A percentile compares a stretch with the other conserved stretches of the same genome.
These are phyloP conservation scores for Leptographium lundbergii DNA, from an alignment of 2,329 filamentous ascomycete species.

Conservation along the genomic window DNA sequence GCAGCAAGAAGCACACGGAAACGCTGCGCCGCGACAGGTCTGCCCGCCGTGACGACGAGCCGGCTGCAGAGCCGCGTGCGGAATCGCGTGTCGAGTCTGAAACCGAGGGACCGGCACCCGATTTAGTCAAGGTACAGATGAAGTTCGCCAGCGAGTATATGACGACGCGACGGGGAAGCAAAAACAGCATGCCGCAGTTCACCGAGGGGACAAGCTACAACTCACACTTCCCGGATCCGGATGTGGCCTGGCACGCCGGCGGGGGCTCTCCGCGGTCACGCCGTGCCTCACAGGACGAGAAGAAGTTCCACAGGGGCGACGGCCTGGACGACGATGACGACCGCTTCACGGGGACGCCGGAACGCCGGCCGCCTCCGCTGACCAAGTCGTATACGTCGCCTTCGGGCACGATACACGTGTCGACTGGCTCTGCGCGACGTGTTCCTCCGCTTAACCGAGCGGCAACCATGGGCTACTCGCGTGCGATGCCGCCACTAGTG, in stretches of 20 bases:
- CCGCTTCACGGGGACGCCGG: slow-evolving; percentile 10
- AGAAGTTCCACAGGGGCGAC: slow-evolving; percentile 2
- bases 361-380: slow-evolving; percentile 13
- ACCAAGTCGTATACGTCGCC: slow-evolving; percentile 15
- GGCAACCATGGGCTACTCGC: slow-evolving; percentile 11
- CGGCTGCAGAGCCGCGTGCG: not conserved
- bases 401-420: slow-evolving; percentile 10
- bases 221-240: slow-evolving; percentile 10
- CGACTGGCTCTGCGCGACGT: slow-evolving; percentile 9
- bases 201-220: slow-evolving; percentile 3
- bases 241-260: slow-evolving; percentile 5
- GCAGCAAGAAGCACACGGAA: slow-evolving; percentile 18
- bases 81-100: not conserved
- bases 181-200: slow-evolving; percentile 2
- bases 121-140: slow-evolving; percentile 10
- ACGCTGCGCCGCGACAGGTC: slow-evolving; percentile 12
- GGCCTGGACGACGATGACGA: slow-evolving; percentile 1
- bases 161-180: slow-evolving; percentile 9
- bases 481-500: slow-evolving; percentile 1
- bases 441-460: slow-evolving; percentile 9
- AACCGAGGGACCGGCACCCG: not conserved
- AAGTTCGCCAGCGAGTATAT: slow-evolving; percentile 14
- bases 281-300: slow-evolving; percentile 12
- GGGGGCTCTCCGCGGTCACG: slow-evolving; percentile 2
- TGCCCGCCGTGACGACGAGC: slow-evolving; percentile 5